phyloP scores from a whole-genome alignment of 2,329 filamentous ascomycete species.

The Boeremia lycopersici region DNA sequence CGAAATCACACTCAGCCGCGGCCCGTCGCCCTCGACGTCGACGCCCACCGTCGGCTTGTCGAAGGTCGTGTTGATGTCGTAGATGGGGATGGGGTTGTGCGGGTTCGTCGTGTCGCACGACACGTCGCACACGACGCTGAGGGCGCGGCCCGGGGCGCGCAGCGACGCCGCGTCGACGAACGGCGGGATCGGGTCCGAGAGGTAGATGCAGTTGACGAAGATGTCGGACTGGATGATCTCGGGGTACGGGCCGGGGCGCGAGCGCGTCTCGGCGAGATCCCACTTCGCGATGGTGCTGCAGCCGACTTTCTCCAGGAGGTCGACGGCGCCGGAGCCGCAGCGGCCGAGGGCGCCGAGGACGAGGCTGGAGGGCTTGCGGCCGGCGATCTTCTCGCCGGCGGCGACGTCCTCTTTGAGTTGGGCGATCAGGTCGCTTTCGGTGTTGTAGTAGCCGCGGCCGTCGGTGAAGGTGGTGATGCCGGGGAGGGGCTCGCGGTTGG shows the following conservation, averaged over 20 bases:
- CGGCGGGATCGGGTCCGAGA: constrained; percentile 76
- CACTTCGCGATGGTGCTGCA: constrained; percentile 72
- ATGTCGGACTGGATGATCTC: constrained; percentile 72
- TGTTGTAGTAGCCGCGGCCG: constrained; percentile 66
- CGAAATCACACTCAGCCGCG: constrained; percentile 77
- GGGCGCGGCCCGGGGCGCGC: constrained; percentile 69
- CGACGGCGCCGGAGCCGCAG: constrained; percentile 83
- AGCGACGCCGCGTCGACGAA: constrained; percentile 78
- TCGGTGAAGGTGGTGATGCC: constrained; percentile 61
- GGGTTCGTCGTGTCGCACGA: constrained; percentile 74
- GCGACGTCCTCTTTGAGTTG: constrained; percentile 76
- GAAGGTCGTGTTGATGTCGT: constrained; percentile 84
- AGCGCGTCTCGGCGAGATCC: constrained; percentile 79
- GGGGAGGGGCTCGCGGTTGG: constrained; percentile 68
- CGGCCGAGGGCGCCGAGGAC: constrained; percentile 81
- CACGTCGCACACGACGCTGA: constrained; percentile 66
- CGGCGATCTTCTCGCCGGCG: constrained; percentile 68
- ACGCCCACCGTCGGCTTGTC: constrained; percentile 84
- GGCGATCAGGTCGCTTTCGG: constrained; percentile 73
- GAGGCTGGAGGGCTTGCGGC: constrained; percentile 73
- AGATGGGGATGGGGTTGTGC: constrained; percentile 78
- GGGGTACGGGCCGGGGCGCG: constrained; percentile 71
- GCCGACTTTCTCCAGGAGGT: constrained; percentile 77
- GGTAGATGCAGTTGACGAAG: constrained; percentile 70
- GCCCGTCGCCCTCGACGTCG: constrained; percentile 61